Conservation (phyloP, 768 basidiomycete species). For the Steccherinum ochraceum region DNA sequence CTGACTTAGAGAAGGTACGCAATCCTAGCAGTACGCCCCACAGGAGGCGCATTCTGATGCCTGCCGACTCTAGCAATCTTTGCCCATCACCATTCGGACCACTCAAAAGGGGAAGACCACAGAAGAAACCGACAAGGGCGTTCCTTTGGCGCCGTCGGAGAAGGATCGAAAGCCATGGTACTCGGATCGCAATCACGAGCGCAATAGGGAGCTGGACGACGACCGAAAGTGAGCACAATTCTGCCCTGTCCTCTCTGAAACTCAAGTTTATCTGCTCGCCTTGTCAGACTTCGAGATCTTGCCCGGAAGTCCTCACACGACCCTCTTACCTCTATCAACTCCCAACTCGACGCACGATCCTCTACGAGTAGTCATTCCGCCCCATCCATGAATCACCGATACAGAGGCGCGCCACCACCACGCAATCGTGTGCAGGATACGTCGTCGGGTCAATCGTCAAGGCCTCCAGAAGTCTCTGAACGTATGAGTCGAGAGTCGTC, state of each 20-base stretch:
- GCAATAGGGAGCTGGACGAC: slow-evolving; percentile 16
- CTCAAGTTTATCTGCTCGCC: background rate
- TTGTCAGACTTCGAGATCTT: slow-evolving; percentile 52
- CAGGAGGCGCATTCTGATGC: slow-evolving; percentile 1
- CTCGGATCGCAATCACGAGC: slow-evolving; percentile 19
- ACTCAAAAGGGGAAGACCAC: slow-evolving; percentile 29
- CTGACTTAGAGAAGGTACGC: slow-evolving; percentile 69
- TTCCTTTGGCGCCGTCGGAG: slow-evolving; percentile 65
- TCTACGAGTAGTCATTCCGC: too few species aligned
- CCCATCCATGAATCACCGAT: too few species aligned
- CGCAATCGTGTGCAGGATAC: slow-evolving; percentile 11
- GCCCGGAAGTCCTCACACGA: slow-evolving; percentile 59
- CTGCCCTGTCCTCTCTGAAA: background rate
- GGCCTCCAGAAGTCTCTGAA: slow-evolving; percentile 39
- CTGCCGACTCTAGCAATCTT: slow-evolving; percentile 30
- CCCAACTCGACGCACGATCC: slow-evolving; percentile 47
- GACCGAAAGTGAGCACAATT: slow-evolving; percentile 17
- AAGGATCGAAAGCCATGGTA: slow-evolving; percentile 87
- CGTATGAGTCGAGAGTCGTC: slow-evolving; percentile 68
- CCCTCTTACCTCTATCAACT: slow-evolving; percentile 69
- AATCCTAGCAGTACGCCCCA: slow-evolving; percentile 1
- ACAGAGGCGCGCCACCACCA: slow-evolving; percentile 20
- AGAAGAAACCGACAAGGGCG: slow-evolving; percentile 59
- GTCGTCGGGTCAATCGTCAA: background rate
- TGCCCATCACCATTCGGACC: slow-evolving; percentile 39